A percentile compares a stretch with the other conserved stretches of the same genome.
Conservation (phyloP, 2,329 filamentous ascomycete genomes). For the Beauveria caledonica region DNA sequence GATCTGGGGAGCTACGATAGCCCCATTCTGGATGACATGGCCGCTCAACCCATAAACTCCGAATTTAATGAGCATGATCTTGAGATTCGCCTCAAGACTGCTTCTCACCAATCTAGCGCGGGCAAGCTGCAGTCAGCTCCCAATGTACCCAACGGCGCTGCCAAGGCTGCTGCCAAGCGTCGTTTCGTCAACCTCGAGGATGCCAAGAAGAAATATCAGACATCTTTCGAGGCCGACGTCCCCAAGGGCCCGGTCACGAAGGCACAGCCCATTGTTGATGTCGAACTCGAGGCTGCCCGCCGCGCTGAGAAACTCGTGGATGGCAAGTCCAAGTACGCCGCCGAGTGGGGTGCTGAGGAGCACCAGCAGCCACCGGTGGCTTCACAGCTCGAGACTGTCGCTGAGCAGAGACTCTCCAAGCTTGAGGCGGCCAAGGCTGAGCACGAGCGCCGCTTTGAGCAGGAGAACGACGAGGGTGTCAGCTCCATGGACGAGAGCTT, state of each 20-base stretch:
- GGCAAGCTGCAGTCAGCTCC: background rate
- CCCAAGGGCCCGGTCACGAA: background rate
- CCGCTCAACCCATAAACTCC: background rate
- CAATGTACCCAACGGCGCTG: background rate
- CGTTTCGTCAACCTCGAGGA: slow-evolving; percentile 8
- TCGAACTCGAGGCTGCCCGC: slow-evolving; percentile 4
- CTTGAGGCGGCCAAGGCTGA: slow-evolving; percentile 12
- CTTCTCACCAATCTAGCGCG: slow-evolving; percentile 1
- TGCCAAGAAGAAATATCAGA: slow-evolving; percentile 10
- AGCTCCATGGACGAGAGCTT: slow-evolving; percentile 36
- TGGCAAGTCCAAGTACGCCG: slow-evolving; percentile 5
- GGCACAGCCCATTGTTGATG: background rate
- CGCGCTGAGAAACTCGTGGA: slow-evolving; percentile 4
- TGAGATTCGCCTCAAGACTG: slow-evolving; percentile 1
- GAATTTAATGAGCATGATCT: slow-evolving; percentile 3
- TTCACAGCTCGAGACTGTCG: background rate
- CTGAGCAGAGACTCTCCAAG: background rate
- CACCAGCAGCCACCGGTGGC: slow-evolving; percentile 1
- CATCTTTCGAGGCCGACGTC: background rate
- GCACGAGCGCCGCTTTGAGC: slow-evolving; percentile 10
- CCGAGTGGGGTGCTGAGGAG: slow-evolving; percentile 8
- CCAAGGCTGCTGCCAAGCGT: slow-evolving; percentile 2
- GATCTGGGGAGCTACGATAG: slow-evolving; percentile 19
- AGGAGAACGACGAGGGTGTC: slow-evolving; percentile 23
- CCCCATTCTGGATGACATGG: slow-evolving; percentile 17